Evolutionary conservation across 148 eudicot genomes (phyloP).

Genomic region (Vaccinium darrowii): DNA sequence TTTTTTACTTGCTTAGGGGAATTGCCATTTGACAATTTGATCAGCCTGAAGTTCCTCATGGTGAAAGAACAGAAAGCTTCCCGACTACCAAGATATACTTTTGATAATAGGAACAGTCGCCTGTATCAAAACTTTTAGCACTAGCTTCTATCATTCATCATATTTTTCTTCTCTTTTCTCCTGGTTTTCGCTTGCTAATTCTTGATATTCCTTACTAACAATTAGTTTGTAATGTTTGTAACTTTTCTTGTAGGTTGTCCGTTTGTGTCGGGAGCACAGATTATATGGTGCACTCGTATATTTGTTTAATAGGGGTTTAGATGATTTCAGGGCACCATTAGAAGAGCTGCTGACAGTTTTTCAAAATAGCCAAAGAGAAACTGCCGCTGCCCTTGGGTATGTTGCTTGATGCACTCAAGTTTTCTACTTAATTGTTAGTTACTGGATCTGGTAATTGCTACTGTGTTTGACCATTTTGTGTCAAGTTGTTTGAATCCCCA

Average conservation of each 20-base stretch:
- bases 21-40: background rate
- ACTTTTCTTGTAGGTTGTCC: conserved; percentile 60
- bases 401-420: conserved; percentile 17
- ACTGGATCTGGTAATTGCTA: conserved; percentile 6
- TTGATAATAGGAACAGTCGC: background rate
- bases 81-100: background rate
- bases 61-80: background rate
- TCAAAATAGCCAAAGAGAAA: conserved; percentile 48
- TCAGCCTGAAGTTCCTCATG: background rate
- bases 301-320: conserved; percentile 89
- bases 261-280: conserved; percentile 85
- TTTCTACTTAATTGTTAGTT: background rate
- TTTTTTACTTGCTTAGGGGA: background rate
- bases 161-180: background rate
- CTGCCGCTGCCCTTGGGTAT: conserved; percentile 74
- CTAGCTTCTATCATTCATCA: conserved; percentile 4
- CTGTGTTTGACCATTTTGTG: conserved; percentile 1
- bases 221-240: conserved; percentile 16
- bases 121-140: background rate
- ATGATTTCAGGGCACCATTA: conserved; percentile 89
- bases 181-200: background rate
- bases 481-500: background rate
- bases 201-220: background rate
- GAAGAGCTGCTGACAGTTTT: conserved; percentile 81
- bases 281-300: conserved; percentile 85